phyloP scores from a whole-genome alignment of 177 flowering plant genomes.

The Vitis hybrid region DNA sequence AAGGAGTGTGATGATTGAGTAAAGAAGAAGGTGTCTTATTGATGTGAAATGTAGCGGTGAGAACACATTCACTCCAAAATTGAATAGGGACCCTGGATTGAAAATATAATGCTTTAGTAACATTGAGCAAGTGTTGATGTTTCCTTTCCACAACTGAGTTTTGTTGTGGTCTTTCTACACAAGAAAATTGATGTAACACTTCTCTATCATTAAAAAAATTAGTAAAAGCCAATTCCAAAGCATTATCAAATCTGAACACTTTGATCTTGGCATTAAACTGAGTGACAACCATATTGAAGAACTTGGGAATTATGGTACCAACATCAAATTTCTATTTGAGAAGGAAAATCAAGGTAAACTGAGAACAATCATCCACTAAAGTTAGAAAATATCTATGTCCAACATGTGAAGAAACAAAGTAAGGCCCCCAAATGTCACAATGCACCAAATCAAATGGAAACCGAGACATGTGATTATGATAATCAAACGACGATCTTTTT shows the following conservation, averaged over 20 bases:
- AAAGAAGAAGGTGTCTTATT: background rate
- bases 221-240: no score
- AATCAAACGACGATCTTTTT: background rate
- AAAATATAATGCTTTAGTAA: background rate
- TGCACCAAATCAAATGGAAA: background rate
- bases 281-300: background rate
- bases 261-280: background rate
- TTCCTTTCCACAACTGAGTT: background rate
- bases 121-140: constrained; percentile 8
- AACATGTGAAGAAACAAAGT: background rate
- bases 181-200: background rate
- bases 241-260: no score
- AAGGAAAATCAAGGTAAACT: background rate
- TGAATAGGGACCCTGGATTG: background rate
- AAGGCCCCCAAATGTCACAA: background rate
- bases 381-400: background rate
- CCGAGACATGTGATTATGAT: background rate
- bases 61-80: constrained; percentile 5
- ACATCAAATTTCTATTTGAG: background rate
- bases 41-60: background rate
- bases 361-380: background rate
- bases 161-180: constrained; percentile 4
- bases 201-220: background rate
- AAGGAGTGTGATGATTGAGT: background rate
- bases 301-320: background rate